phyloP scores from a whole-genome alignment of 108 stramenopile species.

The Skeletonema costatum region DNA sequence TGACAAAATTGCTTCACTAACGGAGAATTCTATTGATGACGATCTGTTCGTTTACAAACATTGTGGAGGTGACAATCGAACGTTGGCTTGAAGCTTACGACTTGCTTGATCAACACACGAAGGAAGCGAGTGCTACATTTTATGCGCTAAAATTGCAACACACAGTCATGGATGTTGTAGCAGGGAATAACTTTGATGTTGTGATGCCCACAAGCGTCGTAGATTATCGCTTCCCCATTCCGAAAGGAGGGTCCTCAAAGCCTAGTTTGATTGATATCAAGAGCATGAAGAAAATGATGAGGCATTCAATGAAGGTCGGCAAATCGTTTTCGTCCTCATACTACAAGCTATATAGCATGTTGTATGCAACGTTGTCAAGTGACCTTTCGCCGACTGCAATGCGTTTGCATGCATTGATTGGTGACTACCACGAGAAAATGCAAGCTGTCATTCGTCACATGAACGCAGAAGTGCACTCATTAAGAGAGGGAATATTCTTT shows the following conservation, averaged over 20 bases:
- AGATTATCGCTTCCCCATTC: slow-evolving; percentile 12
- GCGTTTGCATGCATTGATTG: slow-evolving; percentile 37
- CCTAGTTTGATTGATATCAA: slow-evolving; percentile 10
- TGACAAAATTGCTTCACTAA: not conserved
- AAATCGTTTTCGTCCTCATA: slow-evolving; percentile 47
- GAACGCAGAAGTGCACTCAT: slow-evolving; percentile 34
- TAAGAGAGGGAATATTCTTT: slow-evolving; percentile 48
- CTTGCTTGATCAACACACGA: not conserved
- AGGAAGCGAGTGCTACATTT: not conserved
- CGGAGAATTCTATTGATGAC: not conserved
- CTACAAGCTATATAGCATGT: slow-evolving; percentile 33
- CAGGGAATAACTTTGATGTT: slow-evolving; percentile 1
- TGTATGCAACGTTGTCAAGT: slow-evolving; percentile 34
- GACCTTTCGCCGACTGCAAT: slow-evolving; percentile 24
- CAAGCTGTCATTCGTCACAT: slow-evolving; percentile 1
- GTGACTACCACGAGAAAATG: slow-evolving; percentile 37
- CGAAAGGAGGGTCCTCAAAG: slow-evolving; percentile 4
- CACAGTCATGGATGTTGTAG: not conserved
- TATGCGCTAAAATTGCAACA: not conserved
- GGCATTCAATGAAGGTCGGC: slow-evolving; percentile 13
- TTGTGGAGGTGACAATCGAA: not conserved
- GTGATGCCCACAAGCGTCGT: slow-evolving; percentile 15
- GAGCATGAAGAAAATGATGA: slow-evolving; percentile 13
- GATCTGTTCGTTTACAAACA: not conserved
- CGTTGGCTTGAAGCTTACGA: not conserved